Base-by-base conservation (phyloP, 345 rosid species). In the Adansonia digitata region DNA sequence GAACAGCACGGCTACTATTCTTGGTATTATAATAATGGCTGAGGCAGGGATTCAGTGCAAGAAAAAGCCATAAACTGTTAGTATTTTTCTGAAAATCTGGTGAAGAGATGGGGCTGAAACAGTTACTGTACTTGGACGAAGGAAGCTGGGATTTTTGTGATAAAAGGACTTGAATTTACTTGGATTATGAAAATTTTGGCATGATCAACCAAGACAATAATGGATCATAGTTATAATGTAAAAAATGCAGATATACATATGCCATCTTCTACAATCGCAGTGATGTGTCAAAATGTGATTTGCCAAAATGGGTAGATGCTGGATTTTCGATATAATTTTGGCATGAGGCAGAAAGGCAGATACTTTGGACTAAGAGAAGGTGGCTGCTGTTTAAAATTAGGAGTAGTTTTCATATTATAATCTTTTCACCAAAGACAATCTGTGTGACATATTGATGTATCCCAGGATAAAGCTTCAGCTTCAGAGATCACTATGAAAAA, bases 81-180 rank as follows among this genome's bases (percentile, higher is more conserved):
- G 7, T 63, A 1, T 24, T 42, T 0, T 11, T 14, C 29, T 22
- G 29, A 22, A 40, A 40, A 42, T 65, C 18, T 45, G 55, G 35
- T 24, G 55, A 42, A 49, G 55, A 67, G 53, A 45, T 67, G 37
- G 14, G 24, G 71, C 34, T 42, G n/a, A 7, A 67, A 8, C 39
- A 67, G 34, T 39, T 42, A 17, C 24, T 42, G n/a, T 42, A 17
- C 29, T 53, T 39, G 79, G 80, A 69, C 80, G 15, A 8, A 11
- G 43, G 45, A 37, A 66, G 35, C 35, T 66, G 53, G 20, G 53
- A 24, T 24, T 42, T n/a, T 66, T 66, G n/a, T 42, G 51, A 22
- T 42, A 12, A 22, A 42, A 35, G 24, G 24, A 35, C 68, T 18
- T 62, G 15, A 45, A 43, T 67, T 43, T 67, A 53, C 37, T 43